A percentile compares a stretch with the other conserved stretches of the same genome.
These are phyloP conservation scores for Sclerotinia minor DNA, from an alignment of 2,329 filamentous ascomycete genomes.

Conservation along the genomic window DNA sequence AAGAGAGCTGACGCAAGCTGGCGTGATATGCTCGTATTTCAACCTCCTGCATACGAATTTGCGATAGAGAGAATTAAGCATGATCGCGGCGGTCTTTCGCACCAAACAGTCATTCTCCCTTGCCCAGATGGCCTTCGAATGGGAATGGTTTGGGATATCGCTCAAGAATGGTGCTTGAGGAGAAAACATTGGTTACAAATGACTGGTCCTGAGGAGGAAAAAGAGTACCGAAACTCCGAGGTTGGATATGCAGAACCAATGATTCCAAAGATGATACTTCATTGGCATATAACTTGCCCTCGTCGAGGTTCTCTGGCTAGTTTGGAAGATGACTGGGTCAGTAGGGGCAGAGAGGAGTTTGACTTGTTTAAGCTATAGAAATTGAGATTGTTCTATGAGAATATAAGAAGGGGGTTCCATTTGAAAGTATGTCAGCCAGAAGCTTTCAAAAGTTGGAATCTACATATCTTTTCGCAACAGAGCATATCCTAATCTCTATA, in stretches of 20 bases:
- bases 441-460: background rate
- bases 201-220: conserved; percentile 4
- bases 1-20: conserved; percentile 24
- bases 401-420: too few species aligned
- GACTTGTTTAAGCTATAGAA: conserved; percentile 33
- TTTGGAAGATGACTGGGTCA: conserved; percentile 6
- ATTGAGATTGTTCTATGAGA: background rate
- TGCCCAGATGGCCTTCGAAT: conserved; percentile 22
- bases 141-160: conserved; percentile 25
- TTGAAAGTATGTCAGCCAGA: background rate
- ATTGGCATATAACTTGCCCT: conserved; percentile 18
- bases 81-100: conserved; percentile 10
- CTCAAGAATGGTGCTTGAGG: conserved; percentile 22
- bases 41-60: conserved; percentile 18
- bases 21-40: conserved; percentile 22
- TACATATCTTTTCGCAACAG: background rate
- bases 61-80: conserved; percentile 6
- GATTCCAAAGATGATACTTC: conserved; percentile 17
- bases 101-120: conserved; percentile 1
- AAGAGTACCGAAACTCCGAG: background rate
- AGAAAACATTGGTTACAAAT: conserved; percentile 23
- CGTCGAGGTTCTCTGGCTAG: conserved; percentile 9
- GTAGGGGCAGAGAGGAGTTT: conserved; percentile 19
- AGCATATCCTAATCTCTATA: background rate
- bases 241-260: conserved; percentile 8